phyloP scores from a whole-genome alignment of 495 filamentous ascomycete genomes.

The Hapsidospora chrysogenum region DNA sequence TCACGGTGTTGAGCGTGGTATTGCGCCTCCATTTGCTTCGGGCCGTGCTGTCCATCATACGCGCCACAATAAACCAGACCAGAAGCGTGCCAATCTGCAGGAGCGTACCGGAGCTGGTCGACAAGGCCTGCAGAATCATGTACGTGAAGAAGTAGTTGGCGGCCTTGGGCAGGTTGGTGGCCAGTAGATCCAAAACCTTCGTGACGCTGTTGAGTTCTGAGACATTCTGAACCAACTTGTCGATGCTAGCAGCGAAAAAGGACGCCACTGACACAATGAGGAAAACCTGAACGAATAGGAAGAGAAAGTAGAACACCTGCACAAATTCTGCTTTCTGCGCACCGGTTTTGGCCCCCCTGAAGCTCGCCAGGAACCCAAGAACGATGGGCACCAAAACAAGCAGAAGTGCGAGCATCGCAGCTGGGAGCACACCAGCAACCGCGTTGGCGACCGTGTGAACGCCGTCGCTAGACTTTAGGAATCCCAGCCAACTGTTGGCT shows the following conservation, averaged over 20 bases:
- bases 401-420: constrained; percentile 58
- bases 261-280: constrained; percentile 78
- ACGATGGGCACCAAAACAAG: constrained; percentile 68
- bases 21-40: constrained; percentile 80
- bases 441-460: constrained; percentile 50
- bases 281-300: constrained; percentile 92
- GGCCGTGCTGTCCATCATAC: constrained; percentile 70
- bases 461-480: constrained; percentile 37
- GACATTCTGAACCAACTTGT: constrained; percentile 39
- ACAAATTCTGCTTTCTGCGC: constrained; percentile 65
- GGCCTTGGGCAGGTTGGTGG: constrained; percentile 68
- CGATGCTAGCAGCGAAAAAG: constrained; percentile 53
- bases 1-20: constrained; percentile 56
- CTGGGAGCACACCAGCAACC: constrained; percentile 76
- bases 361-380: constrained; percentile 47
- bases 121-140: constrained; percentile 87
- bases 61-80: constrained; percentile 65
- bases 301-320: constrained; percentile 85
- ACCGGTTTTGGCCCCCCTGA: constrained; percentile 72
- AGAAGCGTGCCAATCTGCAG: constrained; percentile 67
- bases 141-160: constrained; percentile 98
- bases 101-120: constrained; percentile 75
- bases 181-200: constrained; percentile 53
- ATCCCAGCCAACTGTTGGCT: constrained; percentile 49
- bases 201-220: constrained; percentile 14